Conservation (phyloP, 2,329 filamentous ascomycete species). For the Aspergillus ibericus region DNA sequence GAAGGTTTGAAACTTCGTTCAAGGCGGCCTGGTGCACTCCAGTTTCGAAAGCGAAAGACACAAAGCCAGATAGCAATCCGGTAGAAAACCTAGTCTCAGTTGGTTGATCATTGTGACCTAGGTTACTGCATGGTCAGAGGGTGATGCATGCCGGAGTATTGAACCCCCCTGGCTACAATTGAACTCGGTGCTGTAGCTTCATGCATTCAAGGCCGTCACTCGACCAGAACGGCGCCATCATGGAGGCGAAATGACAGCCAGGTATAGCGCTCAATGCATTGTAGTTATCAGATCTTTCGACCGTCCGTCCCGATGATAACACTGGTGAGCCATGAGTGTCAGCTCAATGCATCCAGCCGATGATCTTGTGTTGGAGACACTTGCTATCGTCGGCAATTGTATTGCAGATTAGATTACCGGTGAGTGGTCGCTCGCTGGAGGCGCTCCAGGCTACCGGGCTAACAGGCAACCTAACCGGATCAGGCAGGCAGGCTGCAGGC, state of each 20-base stretch:
- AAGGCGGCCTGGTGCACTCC: background rate
- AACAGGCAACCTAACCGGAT: background rate
- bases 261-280: too few species aligned
- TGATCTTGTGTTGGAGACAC: too few species aligned
- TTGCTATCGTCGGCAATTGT: background rate
- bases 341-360: too few species aligned
- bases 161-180: background rate
- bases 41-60: background rate
- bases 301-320: too few species aligned
- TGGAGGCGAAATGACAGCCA: too few species aligned
- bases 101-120: background rate
- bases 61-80: too few species aligned
- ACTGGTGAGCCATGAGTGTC: too few species aligned
- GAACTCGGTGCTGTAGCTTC: background rate
- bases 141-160: background rate
- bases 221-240: background rate
- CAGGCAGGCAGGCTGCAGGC: background rate
- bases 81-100: background rate
- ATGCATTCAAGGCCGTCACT: background rate
- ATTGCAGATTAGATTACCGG: conserved; percentile 5
- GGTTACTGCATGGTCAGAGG: background rate
- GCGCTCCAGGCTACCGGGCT: background rate
- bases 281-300: too few species aligned
- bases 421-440: background rate
- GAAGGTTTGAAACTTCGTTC: background rate